Evolutionary conservation across 345 rosid species (phyloP).

Genomic region (Draba incana): DNA sequence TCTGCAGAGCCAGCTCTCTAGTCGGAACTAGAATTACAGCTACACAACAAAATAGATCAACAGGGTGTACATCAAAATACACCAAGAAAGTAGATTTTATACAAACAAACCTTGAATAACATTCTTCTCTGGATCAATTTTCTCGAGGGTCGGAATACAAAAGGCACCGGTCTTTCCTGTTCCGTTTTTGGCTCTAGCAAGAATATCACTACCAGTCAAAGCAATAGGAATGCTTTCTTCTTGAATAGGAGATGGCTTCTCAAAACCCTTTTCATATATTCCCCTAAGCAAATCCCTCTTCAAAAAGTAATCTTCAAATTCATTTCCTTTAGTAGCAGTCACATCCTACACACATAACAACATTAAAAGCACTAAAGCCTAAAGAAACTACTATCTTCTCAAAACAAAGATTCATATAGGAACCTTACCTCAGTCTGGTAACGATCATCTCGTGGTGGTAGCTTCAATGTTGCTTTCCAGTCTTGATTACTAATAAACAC

Average conservation of each 20-base stretch:
- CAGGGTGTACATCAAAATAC: not conserved
- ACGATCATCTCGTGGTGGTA: conserved; percentile 80
- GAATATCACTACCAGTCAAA: conserved; percentile 97
- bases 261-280: conserved; percentile 97
- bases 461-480: conserved; percentile 81
- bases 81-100: not conserved
- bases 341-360: conserved; percentile 70
- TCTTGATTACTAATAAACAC: conserved; percentile 63
- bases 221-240: conserved; percentile 99
- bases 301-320: conserved; percentile 93
- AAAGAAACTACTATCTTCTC: conserved; percentile 40
- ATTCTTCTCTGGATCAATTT: conserved; percentile 91
- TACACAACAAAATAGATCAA: conserved; percentile 44
- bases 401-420: not conserved
- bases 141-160: conserved; percentile 95
- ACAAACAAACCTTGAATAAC: conserved; percentile 77
- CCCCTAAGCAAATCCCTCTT: conserved; percentile 94
- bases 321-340: conserved; percentile 97
- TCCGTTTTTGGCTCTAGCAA: conserved; percentile 99
- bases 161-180: conserved; percentile 99
- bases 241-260: conserved; percentile 98
- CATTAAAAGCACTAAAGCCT: not conserved
- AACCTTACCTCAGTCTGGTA: conserved; percentile 78
- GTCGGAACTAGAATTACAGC: conserved; percentile 94
- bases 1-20: conserved; percentile 90